Evolutionary conservation across 208 protist species (phyloP), one percentile per base, ranked within the genome.

Genomic region (Acanthamoeba castellanii): DNA sequence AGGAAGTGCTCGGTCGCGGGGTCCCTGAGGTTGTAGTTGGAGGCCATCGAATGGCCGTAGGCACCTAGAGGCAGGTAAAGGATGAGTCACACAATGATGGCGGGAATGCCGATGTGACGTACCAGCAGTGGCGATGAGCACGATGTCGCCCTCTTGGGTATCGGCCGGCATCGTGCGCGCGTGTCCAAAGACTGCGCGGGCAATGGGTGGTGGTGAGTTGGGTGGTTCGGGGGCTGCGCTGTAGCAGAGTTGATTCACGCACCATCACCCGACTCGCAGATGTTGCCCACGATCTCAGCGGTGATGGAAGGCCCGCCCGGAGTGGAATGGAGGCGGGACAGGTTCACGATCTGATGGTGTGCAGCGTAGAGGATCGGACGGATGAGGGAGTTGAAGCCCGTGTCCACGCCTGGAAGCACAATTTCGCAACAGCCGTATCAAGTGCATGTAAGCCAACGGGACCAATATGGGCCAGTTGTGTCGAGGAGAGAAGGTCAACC

Each of bases 331-430:
- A 66, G 42, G 18, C 37, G 25, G 13, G 94, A 95, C 20, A 95
- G 91, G 45, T 95, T 95, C 25, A 95, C 94, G 47, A 95, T 95
- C 30, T 95, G 59, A n/a, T 95, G 94, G 88, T 95, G 50, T 13
- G 94, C 94, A 14, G 42, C 55, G 47, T 95, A 95, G 25, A 95
- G 55, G 30, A 66, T 66, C 16, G 94, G 94, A 6, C 94, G 34
- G 30, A 95, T 64, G 7, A 95, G 90, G 14, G 89, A 74, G 50
- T 95, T 95, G 37, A 95, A 90, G 9, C 94, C 94, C 9, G 94
- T 88, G 47, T 95, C 47, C 25, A 95, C 89, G 25, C 93, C 92
- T 84, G 70, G 13, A 76, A 42, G 32, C n/a, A 25, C 34, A 76
- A 42, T 22, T 76, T 37, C 3, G 37, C 37, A 37, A 37, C 37